Percentiles rank a stretch among this genome's conserved stretches.
Conservation (phyloP, 148 eudicot species). For the Bassia scoparia region DNA sequence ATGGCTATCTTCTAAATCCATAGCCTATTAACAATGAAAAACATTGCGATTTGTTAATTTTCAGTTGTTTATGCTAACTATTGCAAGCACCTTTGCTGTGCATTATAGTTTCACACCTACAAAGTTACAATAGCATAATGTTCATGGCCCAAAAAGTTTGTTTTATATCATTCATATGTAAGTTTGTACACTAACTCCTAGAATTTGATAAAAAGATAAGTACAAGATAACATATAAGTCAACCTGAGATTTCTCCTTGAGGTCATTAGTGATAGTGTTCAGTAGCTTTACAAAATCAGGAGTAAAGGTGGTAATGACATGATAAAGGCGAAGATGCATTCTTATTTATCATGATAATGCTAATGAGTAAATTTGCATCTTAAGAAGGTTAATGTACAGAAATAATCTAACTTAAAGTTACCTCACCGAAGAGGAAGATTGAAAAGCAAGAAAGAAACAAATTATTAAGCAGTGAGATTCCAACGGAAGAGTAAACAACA, state of each 20-base stretch:
- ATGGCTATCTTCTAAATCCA: too few species aligned
- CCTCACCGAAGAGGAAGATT: constrained; percentile 4
- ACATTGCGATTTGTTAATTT: too few species aligned
- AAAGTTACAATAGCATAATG: too few species aligned
- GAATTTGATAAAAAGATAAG: background rate
- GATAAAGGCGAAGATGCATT: background rate
- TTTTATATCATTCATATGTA: too few species aligned
- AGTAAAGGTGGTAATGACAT: background rate
- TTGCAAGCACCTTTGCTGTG: too few species aligned
- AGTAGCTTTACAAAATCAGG: background rate
- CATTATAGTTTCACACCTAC: too few species aligned
- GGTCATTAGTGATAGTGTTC: too few species aligned
- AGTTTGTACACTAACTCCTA: background rate
- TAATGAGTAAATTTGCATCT: constrained; percentile 1
- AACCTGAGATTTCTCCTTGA: background rate
- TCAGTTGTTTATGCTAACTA: too few species aligned
- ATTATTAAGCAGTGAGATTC: constrained; percentile 15
- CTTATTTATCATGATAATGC: background rate
- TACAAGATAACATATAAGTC: background rate
- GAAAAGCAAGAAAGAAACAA: constrained; percentile 12
- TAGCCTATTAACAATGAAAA: too few species aligned
- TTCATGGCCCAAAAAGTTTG: too few species aligned
- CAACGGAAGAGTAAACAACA: constrained; percentile 9
- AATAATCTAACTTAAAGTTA: constrained; percentile 3
- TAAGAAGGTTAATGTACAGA: background rate